Base-by-base conservation (phyloP, 371 early-diverging fungal species). In the Dichotomocladium elegans region DNA sequence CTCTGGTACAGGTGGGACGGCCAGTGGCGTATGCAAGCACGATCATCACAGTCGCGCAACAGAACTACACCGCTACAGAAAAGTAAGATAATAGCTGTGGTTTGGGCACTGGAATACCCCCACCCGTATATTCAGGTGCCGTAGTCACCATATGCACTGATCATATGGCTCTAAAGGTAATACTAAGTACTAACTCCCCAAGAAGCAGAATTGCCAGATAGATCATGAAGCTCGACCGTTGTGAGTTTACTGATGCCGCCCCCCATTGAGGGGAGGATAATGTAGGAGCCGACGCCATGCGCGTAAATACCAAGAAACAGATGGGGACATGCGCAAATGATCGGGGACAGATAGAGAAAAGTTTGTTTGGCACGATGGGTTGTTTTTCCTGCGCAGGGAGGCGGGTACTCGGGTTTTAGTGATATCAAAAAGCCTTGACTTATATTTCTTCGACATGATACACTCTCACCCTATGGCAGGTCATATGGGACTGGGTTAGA, bases 21-120 rank as follows among this genome's bases (percentile, higher is more conserved):
- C 56, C 61, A 8, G 44, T 61, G 0, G 57, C 62, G 1, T 58
- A 45, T 44, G 56, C 59, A 12, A 63, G 63, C 33, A n/a, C n/a
- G n/a, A n/a, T n/a, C n/a, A n/a, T n/a, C n/a, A n/a, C n/a, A 9
- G 4, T 17, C 4, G 46, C 46, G 6, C 29, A 46, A 29, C 9
- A 3, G 1, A 46, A 46, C 19, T 46, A 46, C 8, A 46, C 8
- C 1, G 11, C n/a, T 11, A 29, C 30, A 9, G 46, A 46, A 29
- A 5, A 15, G 17, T 27, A 46, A 29, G 5, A 8, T n/a, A 4
- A 8, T 46, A 9, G 27, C 46, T 24, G 17, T 46, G 0, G 30
- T 46, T n/a, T 46, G 3, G 27, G 29, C 4, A 12, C 29, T 46
- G 3, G 7, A 17, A 8, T 46, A 46, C 19, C 30, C 30, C 17